phyloP scores from a whole-genome alignment of 495 filamentous ascomycete species.

The Astrothelium subdiscretum region DNA sequence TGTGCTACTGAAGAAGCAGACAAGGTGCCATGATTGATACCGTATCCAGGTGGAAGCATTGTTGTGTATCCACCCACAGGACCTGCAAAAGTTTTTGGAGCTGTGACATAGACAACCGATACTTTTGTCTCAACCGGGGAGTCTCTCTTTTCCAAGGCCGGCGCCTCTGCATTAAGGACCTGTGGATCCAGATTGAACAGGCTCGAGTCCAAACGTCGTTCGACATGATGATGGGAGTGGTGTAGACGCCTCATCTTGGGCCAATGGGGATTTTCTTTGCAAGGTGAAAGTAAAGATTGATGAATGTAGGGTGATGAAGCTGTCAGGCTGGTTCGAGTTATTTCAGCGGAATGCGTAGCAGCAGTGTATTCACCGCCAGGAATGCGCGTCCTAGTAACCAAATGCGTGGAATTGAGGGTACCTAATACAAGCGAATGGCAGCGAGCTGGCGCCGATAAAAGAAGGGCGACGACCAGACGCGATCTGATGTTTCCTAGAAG shows the following conservation, averaged over 20 bases:
- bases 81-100: slow-evolving; percentile 11
- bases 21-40: not conserved
- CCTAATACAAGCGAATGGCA: not conserved
- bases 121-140: slow-evolving; percentile 4
- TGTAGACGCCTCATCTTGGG: not conserved
- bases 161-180: not conserved
- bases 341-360: not conserved
- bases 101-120: slow-evolving; percentile 14
- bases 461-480: not conserved
- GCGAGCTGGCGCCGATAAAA: not conserved
- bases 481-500: not conserved
- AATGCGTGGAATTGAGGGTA: not conserved
- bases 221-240: not conserved
- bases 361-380: not conserved
- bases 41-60: not conserved
- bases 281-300: not conserved
- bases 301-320: not conserved
- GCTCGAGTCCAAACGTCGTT: not conserved
- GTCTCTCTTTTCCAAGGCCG: not conserved
- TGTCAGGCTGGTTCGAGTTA: not conserved
- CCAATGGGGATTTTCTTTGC: not conserved
- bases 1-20: not conserved
- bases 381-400: not conserved
- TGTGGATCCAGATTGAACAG: not conserved
- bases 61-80: slow-evolving; percentile 11